A percentile compares a stretch with the other conserved stretches of the same genome.
Evolutionary conservation across 805 yeast species (phyloP).

Genomic region (Kazachstania viticola): DNA sequence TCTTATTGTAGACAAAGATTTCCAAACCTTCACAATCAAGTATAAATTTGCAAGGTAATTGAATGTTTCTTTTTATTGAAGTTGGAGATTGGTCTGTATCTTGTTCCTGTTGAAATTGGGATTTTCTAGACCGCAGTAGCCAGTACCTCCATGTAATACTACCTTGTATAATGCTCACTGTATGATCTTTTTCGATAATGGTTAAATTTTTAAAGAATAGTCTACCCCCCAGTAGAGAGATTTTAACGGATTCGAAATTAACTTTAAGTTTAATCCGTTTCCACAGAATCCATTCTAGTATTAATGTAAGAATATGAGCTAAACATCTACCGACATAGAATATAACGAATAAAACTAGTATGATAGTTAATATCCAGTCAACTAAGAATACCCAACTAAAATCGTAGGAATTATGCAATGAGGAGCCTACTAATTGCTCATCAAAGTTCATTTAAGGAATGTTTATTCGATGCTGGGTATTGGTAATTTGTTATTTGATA

Average conservation of each 20-base stretch:
- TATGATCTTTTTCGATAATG: slow-evolving; percentile 60
- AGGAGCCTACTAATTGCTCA: too few species aligned
- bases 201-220: slow-evolving; percentile 66
- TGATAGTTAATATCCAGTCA: slow-evolving; percentile 65
- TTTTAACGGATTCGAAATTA: slow-evolving; percentile 58
- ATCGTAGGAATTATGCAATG: background rate
- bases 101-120: slow-evolving; percentile 9
- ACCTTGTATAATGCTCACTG: slow-evolving; percentile 59
- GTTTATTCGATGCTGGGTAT: too few species aligned
- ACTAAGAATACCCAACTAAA: slow-evolving; percentile 68
- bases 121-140: slow-evolving; percentile 38
- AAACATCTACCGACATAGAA: slow-evolving; percentile 68
- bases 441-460: too few species aligned
- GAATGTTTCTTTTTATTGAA: slow-evolving; percentile 27
- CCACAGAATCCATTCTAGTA: slow-evolving; percentile 52
- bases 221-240: slow-evolving; percentile 77
- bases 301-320: slow-evolving; percentile 45
- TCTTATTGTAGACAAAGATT: slow-evolving; percentile 69
- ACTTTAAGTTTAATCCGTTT: slow-evolving; percentile 43
- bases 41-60: slow-evolving; percentile 44
- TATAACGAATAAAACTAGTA: slow-evolving; percentile 49
- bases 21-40: slow-evolving; percentile 69
- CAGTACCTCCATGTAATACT: slow-evolving; percentile 87
- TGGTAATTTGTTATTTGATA: too few species aligned
- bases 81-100: slow-evolving; percentile 8